Evolutionary conservation across 768 basidiomycete species (phyloP).

Genomic region (Phlebiopsis flavidoalba): DNA sequence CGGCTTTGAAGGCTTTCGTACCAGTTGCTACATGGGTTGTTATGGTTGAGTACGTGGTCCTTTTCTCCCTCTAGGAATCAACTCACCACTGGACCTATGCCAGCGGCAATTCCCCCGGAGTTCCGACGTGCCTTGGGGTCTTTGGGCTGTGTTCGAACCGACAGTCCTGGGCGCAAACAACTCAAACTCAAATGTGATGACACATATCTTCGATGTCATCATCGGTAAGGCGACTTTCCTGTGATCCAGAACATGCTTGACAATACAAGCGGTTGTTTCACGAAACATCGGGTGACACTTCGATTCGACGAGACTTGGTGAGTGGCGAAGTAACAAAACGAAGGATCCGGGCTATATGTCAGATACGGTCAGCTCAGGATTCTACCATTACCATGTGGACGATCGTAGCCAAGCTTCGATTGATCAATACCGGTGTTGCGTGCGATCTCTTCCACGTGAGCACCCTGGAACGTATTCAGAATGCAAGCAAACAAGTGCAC

Average conservation of each 20-base stretch:
- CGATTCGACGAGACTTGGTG: constrained; percentile 25
- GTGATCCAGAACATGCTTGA: constrained; percentile 14
- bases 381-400: neutral
- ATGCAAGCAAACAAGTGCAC: too few species aligned
- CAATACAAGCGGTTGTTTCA: constrained; percentile 23
- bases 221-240: constrained; percentile 12
- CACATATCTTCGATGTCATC: constrained; percentile 4
- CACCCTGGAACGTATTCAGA: constrained; percentile 10
- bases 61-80: neutral
- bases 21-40: constrained; percentile 9
- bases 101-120: neutral
- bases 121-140: constrained; percentile 6
- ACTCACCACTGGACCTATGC: constrained; percentile 16
- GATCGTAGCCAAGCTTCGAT: constrained; percentile 23
- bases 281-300: constrained; percentile 26
- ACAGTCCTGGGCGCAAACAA: neutral
- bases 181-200: neutral
- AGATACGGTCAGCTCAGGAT: neutral
- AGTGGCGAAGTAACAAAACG: constrained; percentile 25
- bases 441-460: constrained; percentile 28
- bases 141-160: constrained; percentile 4
- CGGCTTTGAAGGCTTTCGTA: constrained; percentile 12
- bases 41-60: constrained; percentile 14
- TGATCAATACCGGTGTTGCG: constrained; percentile 17
- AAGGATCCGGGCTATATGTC: constrained; percentile 20